Percentiles rank a stretch among this genome's conserved stretches.
Evolutionary conservation across 2,329 filamentous ascomycete species (phyloP).

Genomic region (Amesomyces nigricolor): DNA sequence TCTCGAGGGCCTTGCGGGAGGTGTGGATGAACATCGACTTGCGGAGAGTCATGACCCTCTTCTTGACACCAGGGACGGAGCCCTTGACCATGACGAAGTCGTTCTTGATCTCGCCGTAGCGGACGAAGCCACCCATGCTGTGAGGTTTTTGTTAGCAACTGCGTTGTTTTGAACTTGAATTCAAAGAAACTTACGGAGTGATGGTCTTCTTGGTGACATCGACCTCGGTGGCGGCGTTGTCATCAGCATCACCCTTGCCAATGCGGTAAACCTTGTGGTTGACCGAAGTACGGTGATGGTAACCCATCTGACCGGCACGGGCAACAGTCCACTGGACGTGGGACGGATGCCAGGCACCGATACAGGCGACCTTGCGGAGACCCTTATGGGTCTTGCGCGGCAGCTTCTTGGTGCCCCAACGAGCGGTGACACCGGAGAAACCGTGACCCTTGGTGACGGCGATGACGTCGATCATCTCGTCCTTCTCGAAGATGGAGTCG

Average conservation of each 20-base stretch:
- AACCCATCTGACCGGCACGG: conserved; percentile 98
- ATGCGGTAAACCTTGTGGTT: conserved; percentile 99
- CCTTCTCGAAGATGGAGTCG: conserved; percentile 94
- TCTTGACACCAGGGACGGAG: conserved; percentile 96
- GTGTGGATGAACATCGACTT: conserved; percentile 99
- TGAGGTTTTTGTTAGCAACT: conserved; percentile 13
- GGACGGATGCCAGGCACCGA: conserved; percentile 99
- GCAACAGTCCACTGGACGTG: conserved; percentile 99
- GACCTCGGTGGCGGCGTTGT: conserved; percentile 89
- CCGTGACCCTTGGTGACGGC: conserved; percentile 99
- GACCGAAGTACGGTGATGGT: conserved; percentile 99
- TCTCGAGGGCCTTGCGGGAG: conserved; percentile 91
- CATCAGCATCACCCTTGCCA: conserved; percentile 84
- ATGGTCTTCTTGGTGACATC: conserved; percentile 99
- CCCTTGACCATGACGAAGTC: conserved; percentile 98
- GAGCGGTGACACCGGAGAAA: conserved; percentile 91
- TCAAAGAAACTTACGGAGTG: conserved; percentile 75
- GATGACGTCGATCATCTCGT: conserved; percentile 99
- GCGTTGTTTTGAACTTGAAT: not conserved
- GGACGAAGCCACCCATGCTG: conserved; percentile 98
- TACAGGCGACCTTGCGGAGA: conserved; percentile 99
- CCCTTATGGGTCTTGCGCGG: conserved; percentile 99
- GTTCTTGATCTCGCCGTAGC: conserved; percentile 99
- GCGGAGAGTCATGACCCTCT: conserved; percentile 97
- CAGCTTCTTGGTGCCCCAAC: conserved; percentile 99